Percentiles rank a stretch among this genome's conserved stretches.
Conservation (phyloP, 495 filamentous ascomycete genomes). For the Xylaria castorea region DNA sequence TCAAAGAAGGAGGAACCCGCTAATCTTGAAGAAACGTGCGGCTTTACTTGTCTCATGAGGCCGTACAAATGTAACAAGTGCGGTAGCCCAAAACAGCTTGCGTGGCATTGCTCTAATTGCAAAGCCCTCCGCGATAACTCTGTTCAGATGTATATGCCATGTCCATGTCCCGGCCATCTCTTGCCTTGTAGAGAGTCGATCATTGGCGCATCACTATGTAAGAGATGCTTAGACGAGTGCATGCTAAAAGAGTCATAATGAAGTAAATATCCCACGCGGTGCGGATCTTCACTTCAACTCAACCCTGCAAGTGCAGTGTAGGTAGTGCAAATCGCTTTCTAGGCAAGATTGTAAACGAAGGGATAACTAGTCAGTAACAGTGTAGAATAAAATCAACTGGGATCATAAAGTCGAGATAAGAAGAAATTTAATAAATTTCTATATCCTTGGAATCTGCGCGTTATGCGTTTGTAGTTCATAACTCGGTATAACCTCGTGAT, state of each 20-base stretch:
- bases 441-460: background rate
- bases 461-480: background rate
- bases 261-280: background rate
- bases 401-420: background rate
- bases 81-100: constrained; percentile 1
- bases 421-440: background rate
- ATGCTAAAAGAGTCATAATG: background rate
- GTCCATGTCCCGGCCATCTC: constrained; percentile 1
- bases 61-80: constrained; percentile 26
- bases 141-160: background rate
- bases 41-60: background rate
- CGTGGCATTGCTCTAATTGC: constrained; percentile 13
- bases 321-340: background rate
- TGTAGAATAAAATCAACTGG: background rate
- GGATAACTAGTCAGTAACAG: background rate
- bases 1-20: background rate
- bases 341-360: background rate
- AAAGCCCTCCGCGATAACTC: background rate
- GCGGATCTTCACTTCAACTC: background rate
- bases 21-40: constrained; percentile 1
- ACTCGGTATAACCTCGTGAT: background rate
- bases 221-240: background rate
- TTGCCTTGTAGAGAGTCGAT: background rate
- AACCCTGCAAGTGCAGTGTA: background rate
- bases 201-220: background rate